Percentiles rank a stretch among this genome's conserved stretches.
Evolutionary conservation across 768 basidiomycete species (phyloP).

Genomic region (Termitomyces heimii): DNA sequence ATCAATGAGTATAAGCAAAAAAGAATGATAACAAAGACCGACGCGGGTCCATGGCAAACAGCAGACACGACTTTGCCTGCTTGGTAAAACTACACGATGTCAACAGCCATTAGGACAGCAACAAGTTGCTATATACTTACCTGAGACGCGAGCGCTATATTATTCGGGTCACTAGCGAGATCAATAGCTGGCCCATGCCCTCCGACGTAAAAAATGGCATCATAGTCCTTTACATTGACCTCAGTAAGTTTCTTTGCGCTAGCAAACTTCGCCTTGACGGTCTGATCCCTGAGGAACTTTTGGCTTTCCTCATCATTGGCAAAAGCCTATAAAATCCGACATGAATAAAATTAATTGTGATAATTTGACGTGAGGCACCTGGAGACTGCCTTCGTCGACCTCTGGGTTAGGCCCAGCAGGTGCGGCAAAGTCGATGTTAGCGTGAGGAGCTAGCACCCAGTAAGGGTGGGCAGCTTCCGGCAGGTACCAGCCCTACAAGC

Average conservation of each 20-base stretch:
- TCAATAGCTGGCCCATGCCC: conserved; percentile 79
- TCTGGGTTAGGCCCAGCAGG: conserved; percentile 67
- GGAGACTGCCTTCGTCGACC: conserved; percentile 49
- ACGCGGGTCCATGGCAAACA: conserved; percentile 81
- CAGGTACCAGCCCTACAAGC: conserved; percentile 65
- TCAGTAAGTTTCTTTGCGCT: conserved; percentile 56
- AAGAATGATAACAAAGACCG: conserved; percentile 16
- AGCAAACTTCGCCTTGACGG: conserved; percentile 45
- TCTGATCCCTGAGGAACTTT: conserved; percentile 54
- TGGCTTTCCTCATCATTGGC: conserved; percentile 44
- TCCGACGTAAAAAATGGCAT: conserved; percentile 73
- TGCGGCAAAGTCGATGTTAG: conserved; percentile 52
- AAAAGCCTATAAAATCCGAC: conserved; percentile 31
- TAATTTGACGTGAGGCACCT: conserved; percentile 25
- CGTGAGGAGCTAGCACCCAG: conserved; percentile 45
- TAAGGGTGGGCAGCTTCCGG: conserved; percentile 76
- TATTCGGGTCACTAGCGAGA: conserved; percentile 49
- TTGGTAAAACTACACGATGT: conserved; percentile 51
- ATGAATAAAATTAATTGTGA: neutral
- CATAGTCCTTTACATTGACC: conserved; percentile 56
- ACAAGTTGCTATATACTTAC: conserved; percentile 24
- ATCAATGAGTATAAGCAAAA: neutral
- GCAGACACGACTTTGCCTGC: conserved; percentile 61
- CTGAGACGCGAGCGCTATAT: conserved; percentile 51
- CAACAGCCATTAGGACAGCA: neutral